Percentiles rank a stretch among this genome's conserved stretches.
Conservation (phyloP, 768 basidiomycete genomes). For the Zangia roseola region DNA sequence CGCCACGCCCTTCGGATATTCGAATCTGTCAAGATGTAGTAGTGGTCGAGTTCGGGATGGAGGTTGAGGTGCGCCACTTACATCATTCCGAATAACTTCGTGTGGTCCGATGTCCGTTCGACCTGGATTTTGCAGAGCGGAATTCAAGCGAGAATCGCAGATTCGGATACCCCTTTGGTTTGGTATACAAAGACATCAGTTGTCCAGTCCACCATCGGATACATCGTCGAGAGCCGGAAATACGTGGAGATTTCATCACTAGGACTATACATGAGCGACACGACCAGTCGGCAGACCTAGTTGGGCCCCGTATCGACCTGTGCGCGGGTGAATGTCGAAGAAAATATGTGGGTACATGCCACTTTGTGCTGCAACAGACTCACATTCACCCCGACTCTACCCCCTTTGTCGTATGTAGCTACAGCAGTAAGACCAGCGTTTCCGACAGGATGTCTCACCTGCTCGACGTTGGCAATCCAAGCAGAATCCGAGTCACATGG, state of each 20-base stretch:
- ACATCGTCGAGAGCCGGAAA: constrained; percentile 37
- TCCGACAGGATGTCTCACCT: too few species aligned
- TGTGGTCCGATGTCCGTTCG: constrained; percentile 77
- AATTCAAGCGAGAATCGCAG: constrained; percentile 88
- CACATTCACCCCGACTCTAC: too few species aligned
- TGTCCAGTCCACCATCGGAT: constrained; percentile 45
- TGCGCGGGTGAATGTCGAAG: too few species aligned
- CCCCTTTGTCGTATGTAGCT: too few species aligned
- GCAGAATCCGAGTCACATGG: too few species aligned
- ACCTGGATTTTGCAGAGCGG: constrained; percentile 85
- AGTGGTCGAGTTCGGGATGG: constrained; percentile 95
- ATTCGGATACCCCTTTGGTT: constrained; percentile 60
- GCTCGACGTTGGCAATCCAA: too few species aligned
- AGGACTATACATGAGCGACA: too few species aligned
- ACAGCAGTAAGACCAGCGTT: too few species aligned
- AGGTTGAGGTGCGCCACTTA: constrained; percentile 92
- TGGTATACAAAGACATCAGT: constrained; percentile 57
- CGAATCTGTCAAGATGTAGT: constrained; percentile 68
- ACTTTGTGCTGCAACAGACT: too few species aligned
- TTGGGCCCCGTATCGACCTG: too few species aligned
- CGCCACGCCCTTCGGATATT: constrained; percentile 68
- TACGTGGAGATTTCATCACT: constrained; percentile 43
- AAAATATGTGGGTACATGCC: too few species aligned
- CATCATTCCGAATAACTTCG: constrained; percentile 67
- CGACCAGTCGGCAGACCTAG: too few species aligned